phyloP scores from a whole-genome alignment of 202 grass and related monocot species.

The Zoysia matrella region DNA sequence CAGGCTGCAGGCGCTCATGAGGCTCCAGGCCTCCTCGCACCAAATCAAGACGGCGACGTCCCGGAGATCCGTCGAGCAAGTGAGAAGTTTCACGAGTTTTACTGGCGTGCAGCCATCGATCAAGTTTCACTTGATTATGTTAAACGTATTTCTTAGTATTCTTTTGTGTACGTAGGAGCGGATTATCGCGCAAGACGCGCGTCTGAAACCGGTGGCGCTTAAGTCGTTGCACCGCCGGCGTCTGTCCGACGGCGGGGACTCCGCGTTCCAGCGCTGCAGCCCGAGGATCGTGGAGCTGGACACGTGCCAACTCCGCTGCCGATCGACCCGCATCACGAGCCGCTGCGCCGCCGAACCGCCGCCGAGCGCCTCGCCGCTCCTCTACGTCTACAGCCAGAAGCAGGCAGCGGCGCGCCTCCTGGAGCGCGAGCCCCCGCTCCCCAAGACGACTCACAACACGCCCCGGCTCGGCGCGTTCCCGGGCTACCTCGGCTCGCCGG shows the following conservation, averaged over 20 bases:
- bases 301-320: slow-evolving; percentile 69
- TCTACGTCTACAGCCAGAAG: slow-evolving; percentile 32
- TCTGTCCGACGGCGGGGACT: slow-evolving; percentile 53
- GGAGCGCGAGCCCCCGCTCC: slow-evolving; percentile 30
- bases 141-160: neutral
- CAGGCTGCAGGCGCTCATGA: slow-evolving; percentile 72
- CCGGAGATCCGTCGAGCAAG: slow-evolving; percentile 58
- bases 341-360: slow-evolving; percentile 27
- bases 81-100: neutral
- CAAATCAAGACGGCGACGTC: slow-evolving; percentile 36
- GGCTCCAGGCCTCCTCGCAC: slow-evolving; percentile 54
- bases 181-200: neutral
- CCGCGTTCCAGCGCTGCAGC: slow-evolving; percentile 49
- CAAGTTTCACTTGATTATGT: neutral
- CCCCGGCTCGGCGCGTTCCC: slow-evolving; percentile 52
- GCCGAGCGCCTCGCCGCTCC: slow-evolving; percentile 55
- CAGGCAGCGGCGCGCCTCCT: slow-evolving; percentile 46
- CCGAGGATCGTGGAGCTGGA: slow-evolving; percentile 94
- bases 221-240: slow-evolving; percentile 48
- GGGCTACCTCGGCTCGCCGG: slow-evolving; percentile 45
- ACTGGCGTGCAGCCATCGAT: neutral
- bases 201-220: slow-evolving; percentile 2
- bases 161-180: slow-evolving; percentile 3
- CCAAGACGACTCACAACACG: slow-evolving; percentile 79
- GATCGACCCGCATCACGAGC: slow-evolving; percentile 57